These are phyloP conservation scores for Adiantum capillusveneris DNA, from an alignment of 75 land plant species.

Conservation along the genomic window DNA sequence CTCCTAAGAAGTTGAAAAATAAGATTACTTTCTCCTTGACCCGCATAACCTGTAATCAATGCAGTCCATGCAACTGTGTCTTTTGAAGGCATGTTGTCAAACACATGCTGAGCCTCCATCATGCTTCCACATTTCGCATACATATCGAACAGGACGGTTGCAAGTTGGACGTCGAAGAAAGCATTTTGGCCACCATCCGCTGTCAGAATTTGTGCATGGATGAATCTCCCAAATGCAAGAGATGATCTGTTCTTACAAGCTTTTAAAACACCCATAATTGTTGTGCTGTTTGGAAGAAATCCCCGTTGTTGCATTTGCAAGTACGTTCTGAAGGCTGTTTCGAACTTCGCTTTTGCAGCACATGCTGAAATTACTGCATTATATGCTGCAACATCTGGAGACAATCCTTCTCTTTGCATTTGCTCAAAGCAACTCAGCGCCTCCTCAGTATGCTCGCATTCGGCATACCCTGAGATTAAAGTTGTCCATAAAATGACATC, in stretches of 20 bases:
- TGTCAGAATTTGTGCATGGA: not conserved
- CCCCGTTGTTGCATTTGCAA: not conserved
- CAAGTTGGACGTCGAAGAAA: not conserved
- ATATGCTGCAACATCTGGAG: slow-evolving; percentile 4
- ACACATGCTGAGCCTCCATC: slow-evolving; percentile 1
- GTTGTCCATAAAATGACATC: slow-evolving; percentile 9
- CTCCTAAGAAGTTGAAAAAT: not conserved
- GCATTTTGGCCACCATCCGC: not conserved
- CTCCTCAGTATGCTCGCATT: not conserved
- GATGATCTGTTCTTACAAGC: not conserved
- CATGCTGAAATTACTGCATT: slow-evolving; percentile 1
- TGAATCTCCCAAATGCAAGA: not conserved
- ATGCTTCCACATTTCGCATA: slow-evolving; percentile 19
- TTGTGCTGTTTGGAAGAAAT: not conserved
- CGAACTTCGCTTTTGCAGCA: not conserved
- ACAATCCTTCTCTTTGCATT: not conserved
- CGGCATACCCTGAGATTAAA: slow-evolving; percentile 3
- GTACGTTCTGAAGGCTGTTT: not conserved
- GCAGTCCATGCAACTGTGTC: slow-evolving; percentile 9
- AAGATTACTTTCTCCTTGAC: slow-evolving; percentile 1
- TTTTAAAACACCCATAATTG: not conserved
- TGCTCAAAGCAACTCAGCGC: not conserved
- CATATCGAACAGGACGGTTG: slow-evolving; percentile 12
- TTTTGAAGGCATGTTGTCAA: slow-evolving; percentile 3
- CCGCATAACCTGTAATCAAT: slow-evolving; percentile 11